These are phyloP conservation scores for Diplodia corticola DNA, from an alignment of 2,329 filamentous ascomycete genomes.

Conservation along the genomic window DNA sequence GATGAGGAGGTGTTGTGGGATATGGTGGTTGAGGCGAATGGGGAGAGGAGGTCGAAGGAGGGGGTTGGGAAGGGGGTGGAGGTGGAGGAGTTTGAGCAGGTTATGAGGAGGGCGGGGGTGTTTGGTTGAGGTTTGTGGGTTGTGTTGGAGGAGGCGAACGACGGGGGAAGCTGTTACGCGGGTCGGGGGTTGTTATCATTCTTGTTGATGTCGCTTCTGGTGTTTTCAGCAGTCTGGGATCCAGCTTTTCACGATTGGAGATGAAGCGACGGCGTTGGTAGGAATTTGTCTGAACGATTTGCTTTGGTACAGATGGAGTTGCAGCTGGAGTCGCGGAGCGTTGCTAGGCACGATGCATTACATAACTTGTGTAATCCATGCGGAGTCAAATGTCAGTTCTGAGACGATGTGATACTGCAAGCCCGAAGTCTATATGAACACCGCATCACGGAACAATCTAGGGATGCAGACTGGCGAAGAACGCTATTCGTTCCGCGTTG, in stretches of 20 bases:
- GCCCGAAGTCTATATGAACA: background rate
- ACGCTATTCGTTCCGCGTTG: background rate
- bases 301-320: background rate
- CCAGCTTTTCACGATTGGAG: background rate
- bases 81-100: constrained; percentile 78
- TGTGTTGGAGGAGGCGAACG: background rate
- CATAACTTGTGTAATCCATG: background rate
- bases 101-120: constrained; percentile 81
- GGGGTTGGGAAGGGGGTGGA: constrained; percentile 69
- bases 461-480: background rate
- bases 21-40: constrained; percentile 95
- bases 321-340: background rate
- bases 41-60: constrained; percentile 35
- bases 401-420: background rate
- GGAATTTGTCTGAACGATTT: background rate
- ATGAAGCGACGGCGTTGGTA: constrained; percentile 2
- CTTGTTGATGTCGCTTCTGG: background rate
- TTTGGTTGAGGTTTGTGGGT: constrained; percentile 66
- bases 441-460: background rate
- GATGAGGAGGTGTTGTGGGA: constrained; percentile 81
- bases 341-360: background rate
- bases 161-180: no score
- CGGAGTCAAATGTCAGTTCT: background rate
- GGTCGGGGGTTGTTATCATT: background rate
- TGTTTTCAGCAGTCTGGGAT: background rate